Evolutionary conservation across 2,329 filamentous ascomycete species (phyloP).

Genomic region (Trichoderma oligosporum): DNA sequence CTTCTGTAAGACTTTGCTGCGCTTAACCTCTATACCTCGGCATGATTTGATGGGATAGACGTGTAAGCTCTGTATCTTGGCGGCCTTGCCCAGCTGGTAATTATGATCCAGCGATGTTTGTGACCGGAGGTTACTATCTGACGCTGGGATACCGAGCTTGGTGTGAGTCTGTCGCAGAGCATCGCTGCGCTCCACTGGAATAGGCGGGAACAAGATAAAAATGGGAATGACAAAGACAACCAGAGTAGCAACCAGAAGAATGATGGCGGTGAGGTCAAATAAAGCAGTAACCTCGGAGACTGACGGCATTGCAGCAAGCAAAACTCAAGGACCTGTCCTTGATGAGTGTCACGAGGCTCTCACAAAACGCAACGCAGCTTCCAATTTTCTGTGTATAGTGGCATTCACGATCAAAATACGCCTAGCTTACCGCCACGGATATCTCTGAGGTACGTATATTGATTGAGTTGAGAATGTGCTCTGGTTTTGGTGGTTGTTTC

Average conservation of each 20-base stretch:
- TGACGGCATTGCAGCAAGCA: slow-evolving; percentile 22
- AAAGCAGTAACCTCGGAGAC: slow-evolving; percentile 24
- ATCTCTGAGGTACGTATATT: neutral
- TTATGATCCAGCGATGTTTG: slow-evolving; percentile 26
- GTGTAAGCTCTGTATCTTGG: slow-evolving; percentile 59
- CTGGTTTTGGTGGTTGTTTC: neutral
- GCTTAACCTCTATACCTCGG: slow-evolving; percentile 66
- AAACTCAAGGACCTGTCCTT: slow-evolving; percentile 2
- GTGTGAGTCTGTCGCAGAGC: slow-evolving; percentile 53
- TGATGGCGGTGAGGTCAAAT: slow-evolving; percentile 33
- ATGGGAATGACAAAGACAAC: slow-evolving; percentile 52
- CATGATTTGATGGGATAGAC: slow-evolving; percentile 85
- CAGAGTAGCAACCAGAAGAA: slow-evolving; percentile 44
- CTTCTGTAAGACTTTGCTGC: slow-evolving; percentile 59
- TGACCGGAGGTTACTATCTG: slow-evolving; percentile 37
- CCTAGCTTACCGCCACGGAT: neutral
- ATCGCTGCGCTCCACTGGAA: slow-evolving; percentile 50
- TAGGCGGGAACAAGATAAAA: slow-evolving; percentile 52
- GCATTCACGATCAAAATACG: neutral
- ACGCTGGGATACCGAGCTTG: slow-evolving; percentile 41
- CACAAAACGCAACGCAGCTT: neutral
- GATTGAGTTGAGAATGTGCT: neutral
- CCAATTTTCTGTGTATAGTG: neutral
- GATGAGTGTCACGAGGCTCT: neutral
- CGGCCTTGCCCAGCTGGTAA: slow-evolving; percentile 23